These are phyloP conservation scores for Trametes meyenii DNA, from an alignment of 768 basidiomycete genomes.

Conservation along the genomic window DNA sequence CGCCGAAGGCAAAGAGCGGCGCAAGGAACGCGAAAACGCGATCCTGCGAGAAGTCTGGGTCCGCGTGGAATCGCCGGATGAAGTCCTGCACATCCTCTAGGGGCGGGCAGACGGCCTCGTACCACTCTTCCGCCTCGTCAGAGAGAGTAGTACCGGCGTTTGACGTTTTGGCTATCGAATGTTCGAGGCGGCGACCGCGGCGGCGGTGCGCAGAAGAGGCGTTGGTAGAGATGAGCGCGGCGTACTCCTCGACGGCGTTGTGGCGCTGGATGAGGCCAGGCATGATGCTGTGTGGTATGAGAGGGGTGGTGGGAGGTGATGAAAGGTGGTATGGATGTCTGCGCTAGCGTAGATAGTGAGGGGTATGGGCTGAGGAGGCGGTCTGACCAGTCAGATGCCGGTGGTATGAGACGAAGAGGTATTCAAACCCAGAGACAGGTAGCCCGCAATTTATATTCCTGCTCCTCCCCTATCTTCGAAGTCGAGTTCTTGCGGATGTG, in stretches of 20 bases:
- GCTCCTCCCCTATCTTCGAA: background rate
- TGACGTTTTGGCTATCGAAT: background rate
- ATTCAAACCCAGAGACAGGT: background rate
- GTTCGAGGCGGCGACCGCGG: background rate
- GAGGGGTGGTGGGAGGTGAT: background rate
- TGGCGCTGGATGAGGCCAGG: constrained; percentile 20
- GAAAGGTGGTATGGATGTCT: background rate
- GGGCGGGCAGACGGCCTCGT: constrained; percentile 15
- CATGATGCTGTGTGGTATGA: background rate
- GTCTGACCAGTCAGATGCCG: constrained; percentile 13
- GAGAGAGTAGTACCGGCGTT: background rate
- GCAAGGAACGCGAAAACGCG: constrained; percentile 17
- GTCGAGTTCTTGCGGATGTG: background rate
- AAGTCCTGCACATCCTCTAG: constrained; percentile 18
- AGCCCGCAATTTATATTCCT: background rate
- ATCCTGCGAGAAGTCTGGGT: constrained; percentile 18
- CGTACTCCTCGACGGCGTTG: constrained; percentile 10
- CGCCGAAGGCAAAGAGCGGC: constrained; percentile 18
- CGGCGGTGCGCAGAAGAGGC: background rate
- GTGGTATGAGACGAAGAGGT: background rate
- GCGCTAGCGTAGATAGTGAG: background rate
- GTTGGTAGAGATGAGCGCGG: constrained; percentile 14
- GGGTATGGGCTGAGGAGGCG: background rate
- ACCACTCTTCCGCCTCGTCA: constrained; percentile 18
- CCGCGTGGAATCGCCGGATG: constrained; percentile 10